These are phyloP conservation scores for Erysimum cheiranthoides DNA, from an alignment of 345 rosid genomes.

Conservation along the genomic window DNA sequence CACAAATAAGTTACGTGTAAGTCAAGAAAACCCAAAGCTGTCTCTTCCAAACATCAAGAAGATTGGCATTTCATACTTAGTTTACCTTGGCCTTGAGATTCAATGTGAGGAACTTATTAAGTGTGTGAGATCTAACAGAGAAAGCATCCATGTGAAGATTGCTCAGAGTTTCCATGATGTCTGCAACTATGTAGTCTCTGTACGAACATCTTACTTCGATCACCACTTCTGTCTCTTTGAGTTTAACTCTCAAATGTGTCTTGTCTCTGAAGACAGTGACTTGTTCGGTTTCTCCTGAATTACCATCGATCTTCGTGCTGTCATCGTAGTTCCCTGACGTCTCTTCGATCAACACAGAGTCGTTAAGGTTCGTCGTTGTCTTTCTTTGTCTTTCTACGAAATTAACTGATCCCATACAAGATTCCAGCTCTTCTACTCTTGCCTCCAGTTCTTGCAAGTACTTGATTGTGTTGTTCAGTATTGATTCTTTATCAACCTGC, in stretches of 20 bases:
- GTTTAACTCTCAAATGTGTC: constrained; percentile 46
- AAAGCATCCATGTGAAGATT: constrained; percentile 73
- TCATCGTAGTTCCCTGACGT: constrained; percentile 70
- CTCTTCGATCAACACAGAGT: constrained; percentile 58
- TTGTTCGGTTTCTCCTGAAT: constrained; percentile 65
- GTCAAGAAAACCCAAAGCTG: neutral
- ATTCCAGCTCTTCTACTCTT: constrained; percentile 81
- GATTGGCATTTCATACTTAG: neutral
- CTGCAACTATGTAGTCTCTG: constrained; percentile 71
- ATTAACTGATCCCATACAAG: constrained; percentile 68
- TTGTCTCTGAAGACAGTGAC: constrained; percentile 45
- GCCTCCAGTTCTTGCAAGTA: constrained; percentile 73
- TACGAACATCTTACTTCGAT: constrained; percentile 73
- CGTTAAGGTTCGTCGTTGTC: constrained; percentile 39
- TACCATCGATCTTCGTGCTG: constrained; percentile 42
- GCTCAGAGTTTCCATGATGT: constrained; percentile 80
- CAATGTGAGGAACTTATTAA: constrained; percentile 60
- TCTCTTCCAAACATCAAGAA: neutral
- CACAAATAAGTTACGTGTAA: constrained; percentile 8
- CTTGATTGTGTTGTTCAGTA: constrained; percentile 65
- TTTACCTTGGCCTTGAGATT: constrained; percentile 77
- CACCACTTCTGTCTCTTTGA: constrained; percentile 53
- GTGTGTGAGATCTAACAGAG: constrained; percentile 71
- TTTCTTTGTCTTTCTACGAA: constrained; percentile 52
- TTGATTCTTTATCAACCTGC: constrained; percentile 69